phyloP scores from a whole-genome alignment of 495 filamentous ascomycete genomes.

The Letharia lupina region DNA sequence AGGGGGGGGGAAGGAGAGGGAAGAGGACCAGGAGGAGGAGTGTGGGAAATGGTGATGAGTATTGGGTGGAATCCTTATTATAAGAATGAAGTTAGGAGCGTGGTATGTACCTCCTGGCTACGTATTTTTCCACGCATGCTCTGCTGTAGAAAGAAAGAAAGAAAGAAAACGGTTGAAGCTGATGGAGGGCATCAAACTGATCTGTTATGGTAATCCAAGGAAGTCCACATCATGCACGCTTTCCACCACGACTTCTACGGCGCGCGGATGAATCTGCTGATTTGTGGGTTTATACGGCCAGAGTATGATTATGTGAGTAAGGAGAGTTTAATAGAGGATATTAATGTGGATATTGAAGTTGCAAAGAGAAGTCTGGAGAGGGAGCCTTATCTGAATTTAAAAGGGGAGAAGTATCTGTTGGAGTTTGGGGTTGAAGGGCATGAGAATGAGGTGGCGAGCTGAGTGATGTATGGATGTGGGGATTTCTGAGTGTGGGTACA shows the following conservation, averaged over 20 bases:
- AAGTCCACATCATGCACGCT: slow-evolving; percentile 80
- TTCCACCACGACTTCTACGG: slow-evolving; percentile 79
- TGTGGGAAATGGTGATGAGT: slow-evolving; percentile 85
- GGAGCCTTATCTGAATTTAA: slow-evolving; percentile 52
- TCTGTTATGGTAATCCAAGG: slow-evolving; percentile 31
- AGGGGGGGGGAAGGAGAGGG: not conserved
- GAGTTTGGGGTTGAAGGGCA: slow-evolving; percentile 20
- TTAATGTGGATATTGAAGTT: slow-evolving; percentile 79
- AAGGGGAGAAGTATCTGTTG: slow-evolving; percentile 37
- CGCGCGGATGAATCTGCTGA: slow-evolving; percentile 61
- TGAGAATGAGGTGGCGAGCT: slow-evolving; percentile 15
- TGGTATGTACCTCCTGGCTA: slow-evolving; percentile 37
- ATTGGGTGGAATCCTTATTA: slow-evolving; percentile 97
- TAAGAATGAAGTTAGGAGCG: slow-evolving; percentile 70
- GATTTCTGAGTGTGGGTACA: not conserved
- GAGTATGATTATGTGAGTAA: slow-evolving; percentile 81
- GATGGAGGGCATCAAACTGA: not conserved
- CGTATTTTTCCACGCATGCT: not conserved
- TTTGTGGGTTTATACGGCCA: slow-evolving; percentile 80
- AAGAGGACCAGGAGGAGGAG: slow-evolving; percentile 28
- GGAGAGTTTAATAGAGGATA: slow-evolving; percentile 81
- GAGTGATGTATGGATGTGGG: not conserved
- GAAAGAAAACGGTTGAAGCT: not conserved
- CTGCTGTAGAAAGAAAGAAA: not conserved
- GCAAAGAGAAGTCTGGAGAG: slow-evolving; percentile 63